These are phyloP conservation scores for Endotrypanum monterogeii DNA, from an alignment of 208 protist genomes.

Conservation along the genomic window DNA sequence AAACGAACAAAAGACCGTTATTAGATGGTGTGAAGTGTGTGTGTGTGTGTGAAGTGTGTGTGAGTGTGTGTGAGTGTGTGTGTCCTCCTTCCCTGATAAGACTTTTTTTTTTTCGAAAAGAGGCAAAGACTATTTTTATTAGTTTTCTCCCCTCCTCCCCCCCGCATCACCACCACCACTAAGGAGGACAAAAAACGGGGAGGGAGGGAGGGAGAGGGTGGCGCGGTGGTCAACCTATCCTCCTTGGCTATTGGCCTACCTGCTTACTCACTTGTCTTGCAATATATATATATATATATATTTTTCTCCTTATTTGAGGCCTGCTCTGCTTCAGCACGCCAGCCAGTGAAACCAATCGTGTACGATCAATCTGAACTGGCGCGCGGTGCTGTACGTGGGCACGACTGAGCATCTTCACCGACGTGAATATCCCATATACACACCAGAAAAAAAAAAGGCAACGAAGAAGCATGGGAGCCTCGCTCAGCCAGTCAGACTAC, in stretches of 20 bases:
- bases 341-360: not conserved
- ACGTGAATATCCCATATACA: too few relatives aligned
- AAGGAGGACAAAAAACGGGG: too few relatives aligned
- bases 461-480: slow-evolving; percentile 13
- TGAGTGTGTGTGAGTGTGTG: slow-evolving; percentile 12
- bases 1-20: too few relatives aligned
- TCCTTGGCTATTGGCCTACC: too few relatives aligned
- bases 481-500: slow-evolving; percentile 12
- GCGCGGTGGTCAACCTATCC: too few relatives aligned
- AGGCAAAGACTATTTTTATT: too few relatives aligned
- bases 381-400: not conserved
- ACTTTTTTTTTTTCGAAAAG: slow-evolving; percentile 10
- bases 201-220: too few relatives aligned
- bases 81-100: not conserved
- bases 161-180: too few relatives aligned
- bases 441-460: too few relatives aligned
- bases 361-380: not conserved
- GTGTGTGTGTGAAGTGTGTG: slow-evolving; percentile 17
- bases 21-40: not conserved
- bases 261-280: too few relatives aligned
- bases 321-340: not conserved
- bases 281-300: too few relatives aligned
- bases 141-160: slow-evolving; percentile 1
- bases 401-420: not conserved
- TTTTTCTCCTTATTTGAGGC: not conserved